These are phyloP conservation scores for Petrea volubilis DNA, from an alignment of 257 asterid genomes.

Conservation along the genomic window DNA sequence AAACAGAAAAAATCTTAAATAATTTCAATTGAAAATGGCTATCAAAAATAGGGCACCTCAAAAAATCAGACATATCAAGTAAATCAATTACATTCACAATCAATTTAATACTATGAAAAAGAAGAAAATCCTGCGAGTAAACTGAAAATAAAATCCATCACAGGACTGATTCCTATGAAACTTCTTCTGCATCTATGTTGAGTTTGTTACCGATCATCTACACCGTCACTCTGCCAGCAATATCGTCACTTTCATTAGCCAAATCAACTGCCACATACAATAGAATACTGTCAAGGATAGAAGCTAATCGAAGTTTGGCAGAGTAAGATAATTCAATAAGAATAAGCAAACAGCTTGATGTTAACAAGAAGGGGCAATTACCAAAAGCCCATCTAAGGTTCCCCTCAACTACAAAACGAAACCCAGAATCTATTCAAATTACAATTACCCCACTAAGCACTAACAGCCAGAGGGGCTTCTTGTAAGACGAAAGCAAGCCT, in stretches of 20 bases:
- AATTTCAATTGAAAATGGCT: neutral
- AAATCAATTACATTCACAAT: neutral
- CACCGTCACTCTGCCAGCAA: slow-evolving; percentile 28
- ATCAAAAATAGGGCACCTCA: neutral
- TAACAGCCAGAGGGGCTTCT: too few relatives aligned
- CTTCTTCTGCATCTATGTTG: neutral
- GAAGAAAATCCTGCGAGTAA: neutral
- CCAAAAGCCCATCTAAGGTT: too few relatives aligned
- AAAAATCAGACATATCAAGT: neutral
- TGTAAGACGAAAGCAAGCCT: too few relatives aligned
- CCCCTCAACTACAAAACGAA: too few relatives aligned
- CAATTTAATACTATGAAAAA: neutral
- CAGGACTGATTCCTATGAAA: neutral
- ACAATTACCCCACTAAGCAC: too few relatives aligned
- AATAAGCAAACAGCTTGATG: neutral
- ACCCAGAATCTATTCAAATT: too few relatives aligned
- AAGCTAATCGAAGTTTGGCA: neutral
- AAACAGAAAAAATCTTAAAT: neutral
- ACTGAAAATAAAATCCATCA: neutral
- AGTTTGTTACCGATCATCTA: slow-evolving; percentile 18
- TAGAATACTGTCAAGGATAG: slow-evolving; percentile 19
- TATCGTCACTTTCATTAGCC: slow-evolving; percentile 27
- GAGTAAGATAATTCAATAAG: neutral
- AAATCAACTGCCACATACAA: slow-evolving; percentile 40
- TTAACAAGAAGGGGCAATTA: too few relatives aligned